phyloP scores from a whole-genome alignment of 441 rosid genomes.

The Arabidopsis hybrid region DNA sequence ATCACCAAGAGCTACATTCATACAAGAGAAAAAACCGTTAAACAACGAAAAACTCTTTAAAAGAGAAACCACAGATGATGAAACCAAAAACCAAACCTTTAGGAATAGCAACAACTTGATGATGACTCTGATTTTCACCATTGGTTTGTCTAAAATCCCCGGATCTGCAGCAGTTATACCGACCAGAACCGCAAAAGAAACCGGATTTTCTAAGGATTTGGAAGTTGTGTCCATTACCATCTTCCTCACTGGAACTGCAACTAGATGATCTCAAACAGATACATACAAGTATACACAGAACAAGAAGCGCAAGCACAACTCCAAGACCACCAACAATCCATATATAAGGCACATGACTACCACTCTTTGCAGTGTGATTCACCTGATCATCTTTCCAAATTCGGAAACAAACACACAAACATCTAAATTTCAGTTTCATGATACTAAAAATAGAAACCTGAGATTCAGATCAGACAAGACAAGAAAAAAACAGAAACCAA shows the following conservation, averaged over 20 bases:
- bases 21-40: constrained; percentile 14
- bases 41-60: not conserved
- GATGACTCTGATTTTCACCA: constrained; percentile 70
- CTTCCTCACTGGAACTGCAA: constrained; percentile 51
- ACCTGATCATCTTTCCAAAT: constrained; percentile 57
- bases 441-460: constrained; percentile 30
- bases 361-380: constrained; percentile 51
- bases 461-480: constrained; percentile 12
- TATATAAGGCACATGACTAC: constrained; percentile 62
- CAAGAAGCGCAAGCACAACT: constrained; percentile 65
- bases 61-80: constrained; percentile 18
- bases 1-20: constrained; percentile 66
- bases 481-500: constrained; percentile 2
- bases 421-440: constrained; percentile 1
- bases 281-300: constrained; percentile 57
- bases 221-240: constrained; percentile 69
- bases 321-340: constrained; percentile 92
- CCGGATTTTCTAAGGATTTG: constrained; percentile 88
- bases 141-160: constrained; percentile 70
- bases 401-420: not conserved
- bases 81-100: constrained; percentile 55
- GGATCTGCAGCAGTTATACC: constrained; percentile 78
- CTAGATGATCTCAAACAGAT: constrained; percentile 68
- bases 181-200: constrained; percentile 89
- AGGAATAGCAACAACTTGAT: constrained; percentile 71